Base-by-base conservation (phyloP, 2,329 filamentous ascomycete genomes). In the Arthroderma sp. region DNA sequence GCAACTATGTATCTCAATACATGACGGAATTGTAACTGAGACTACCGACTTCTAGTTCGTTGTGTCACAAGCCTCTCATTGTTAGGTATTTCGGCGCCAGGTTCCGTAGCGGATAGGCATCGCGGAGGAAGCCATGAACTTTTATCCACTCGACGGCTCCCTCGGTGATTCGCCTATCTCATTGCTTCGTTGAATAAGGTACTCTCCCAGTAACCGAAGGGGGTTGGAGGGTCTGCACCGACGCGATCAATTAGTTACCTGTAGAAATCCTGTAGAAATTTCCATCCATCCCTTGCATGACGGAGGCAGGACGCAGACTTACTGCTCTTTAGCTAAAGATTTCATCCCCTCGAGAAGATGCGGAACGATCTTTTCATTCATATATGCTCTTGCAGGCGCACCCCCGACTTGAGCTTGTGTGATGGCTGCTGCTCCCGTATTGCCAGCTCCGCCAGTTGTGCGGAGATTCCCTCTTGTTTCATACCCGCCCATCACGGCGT, bases 341-440 rank as follows among this genome's bases (percentile, higher is more conserved):
- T 86, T 86, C 80, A 87, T 83, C 27, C 82, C 83, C 55, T 86
- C 82, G 34, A 86, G 65, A 47, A 87, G 56, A 28, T 75, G 72
- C 1, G 75, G 75, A 0, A 81, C 83, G 36, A 87, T 74, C 54
- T 79, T 83, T 40, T 73, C 71, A 56, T 86, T 86, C 53, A 87
- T 63, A 59, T 86, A 87, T 54, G 77, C 73, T 38, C 83, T 74
- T 4, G 78, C 77, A 1, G 80, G 77, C 22, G 82, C 82, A 39
- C 82, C 82, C 55, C 85, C 79, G 1, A 72, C 63, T 1, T 75
- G 70, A 9, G 78, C 72, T 56, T 50, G 43, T 10, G 48, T 43
- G 36, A 44, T 47, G n/a, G 42, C 22, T 28, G 44, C 34, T 7
- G 38, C 29, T 4, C 29, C 37, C 9, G 45, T n/a, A 11, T 28